Percentiles rank a stretch among this genome's conserved stretches.
These are phyloP conservation scores for Lumnitzera racemosa DNA, from an alignment of 345 rosid genomes.

Conservation along the genomic window DNA sequence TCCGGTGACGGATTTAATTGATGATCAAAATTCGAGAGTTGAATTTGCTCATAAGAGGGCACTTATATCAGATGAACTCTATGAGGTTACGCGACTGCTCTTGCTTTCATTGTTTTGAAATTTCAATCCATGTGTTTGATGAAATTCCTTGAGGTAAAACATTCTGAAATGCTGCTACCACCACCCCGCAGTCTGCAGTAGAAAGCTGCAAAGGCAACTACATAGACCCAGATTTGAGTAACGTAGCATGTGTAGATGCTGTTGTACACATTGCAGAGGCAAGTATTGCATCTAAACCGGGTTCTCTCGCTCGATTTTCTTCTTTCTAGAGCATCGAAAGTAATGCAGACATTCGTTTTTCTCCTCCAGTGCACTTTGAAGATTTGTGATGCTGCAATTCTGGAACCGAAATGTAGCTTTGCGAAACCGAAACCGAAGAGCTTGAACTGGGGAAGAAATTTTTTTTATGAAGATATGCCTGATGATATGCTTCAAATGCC, in stretches of 20 bases:
- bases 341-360: not conserved
- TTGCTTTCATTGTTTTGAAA: too few species aligned
- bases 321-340: not conserved
- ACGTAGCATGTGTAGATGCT: slow-evolving; percentile 12
- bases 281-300: not conserved
- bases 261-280: slow-evolving; percentile 11
- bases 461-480: slow-evolving; percentile 10
- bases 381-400: slow-evolving; percentile 11
- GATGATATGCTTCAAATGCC: slow-evolving; percentile 5
- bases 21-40: slow-evolving; percentile 21
- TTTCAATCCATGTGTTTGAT: too few species aligned
- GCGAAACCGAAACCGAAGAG: slow-evolving; percentile 8
- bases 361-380: slow-evolving; percentile 16
- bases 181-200: slow-evolving; percentile 11
- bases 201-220: slow-evolving; percentile 23
- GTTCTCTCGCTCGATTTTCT: not conserved
- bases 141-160: not conserved
- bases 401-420: slow-evolving; percentile 23
- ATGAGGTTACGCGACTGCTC: slow-evolving; percentile 11
- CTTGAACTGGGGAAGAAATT: slow-evolving; percentile 8
- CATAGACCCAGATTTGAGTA: slow-evolving; percentile 6
- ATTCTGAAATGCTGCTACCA: not conserved
- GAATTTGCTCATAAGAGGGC: slow-evolving; percentile 16
- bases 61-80: slow-evolving; percentile 26
- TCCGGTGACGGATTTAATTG: slow-evolving; percentile 14